Evolutionary conservation across 2,329 filamentous ascomycete genomes (phyloP), one percentile per base, ranked within the genome.

Genomic region (Akanthomyces dipterigenus): DNA sequence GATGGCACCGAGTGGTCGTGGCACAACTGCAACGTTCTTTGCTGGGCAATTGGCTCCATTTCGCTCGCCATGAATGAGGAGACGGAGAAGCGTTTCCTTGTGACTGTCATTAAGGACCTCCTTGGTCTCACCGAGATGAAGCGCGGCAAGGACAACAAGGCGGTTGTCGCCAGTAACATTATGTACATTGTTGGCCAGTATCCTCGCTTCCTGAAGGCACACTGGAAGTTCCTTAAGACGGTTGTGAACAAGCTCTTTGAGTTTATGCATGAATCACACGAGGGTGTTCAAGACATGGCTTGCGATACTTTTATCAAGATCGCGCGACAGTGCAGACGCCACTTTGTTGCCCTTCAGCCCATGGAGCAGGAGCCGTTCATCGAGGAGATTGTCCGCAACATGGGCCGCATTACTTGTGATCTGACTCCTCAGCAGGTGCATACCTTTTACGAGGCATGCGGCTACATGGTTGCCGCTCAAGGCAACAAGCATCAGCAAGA

Each of bases 161-260:
- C 95, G 14, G 95, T 99, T 11, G 95, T 99, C 45, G 95, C 95
- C 65, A 96, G 91, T 78, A 99, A 99, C 78, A 99, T 99, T 71
- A 99, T 99, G 95, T 99, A 99, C 75, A 99, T 99, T 77, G 95
- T 99, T 64, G 95, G 95, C 63, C 95, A 99, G 73, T 99, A 99
- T 72, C 95, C 95, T 42, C 90, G 95, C 22, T 99, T 99, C 79
- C 80, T 99, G 69, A 99, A 99, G 80, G 95, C 95, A 1, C 95
- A 99, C 75, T 99, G 95, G 95, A 99, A 99, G 75, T 99, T 99
- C 78, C 81, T 99, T 61, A 99, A 99, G 86, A 99, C 95, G 2
- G 95, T 99, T 20, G 95, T 99, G 71, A 99, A 99, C 79, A 99
- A 99, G 80, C 84, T 99, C 5, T 99, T 99, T 70, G 95, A 99